phyloP scores from a whole-genome alignment of 768 basidiomycete genomes.

The Serendipita sp. region DNA sequence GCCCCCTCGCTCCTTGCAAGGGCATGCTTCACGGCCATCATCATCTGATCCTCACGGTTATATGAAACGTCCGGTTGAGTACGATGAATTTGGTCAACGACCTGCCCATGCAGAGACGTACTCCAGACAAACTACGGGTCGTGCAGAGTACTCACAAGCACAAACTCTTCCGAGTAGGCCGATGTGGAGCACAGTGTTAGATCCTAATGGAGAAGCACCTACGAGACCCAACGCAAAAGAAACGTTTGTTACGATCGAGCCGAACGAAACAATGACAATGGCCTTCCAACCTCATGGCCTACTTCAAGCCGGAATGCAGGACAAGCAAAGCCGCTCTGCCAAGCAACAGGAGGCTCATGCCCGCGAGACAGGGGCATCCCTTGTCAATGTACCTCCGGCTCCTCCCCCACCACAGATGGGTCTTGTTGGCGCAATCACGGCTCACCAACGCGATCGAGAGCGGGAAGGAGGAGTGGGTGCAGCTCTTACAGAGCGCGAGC shows the following conservation, averaged over 20 bases:
- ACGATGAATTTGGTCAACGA: conserved; percentile 35
- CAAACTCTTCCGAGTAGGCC: conserved; percentile 2
- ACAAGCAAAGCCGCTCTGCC: conserved; percentile 90
- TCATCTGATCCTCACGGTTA: not conserved
- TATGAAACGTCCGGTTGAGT: conserved; percentile 23
- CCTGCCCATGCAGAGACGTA: conserved; percentile 9
- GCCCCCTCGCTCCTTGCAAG: not conserved
- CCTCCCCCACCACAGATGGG: conserved; percentile 92
- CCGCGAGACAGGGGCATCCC: conserved; percentile 74
- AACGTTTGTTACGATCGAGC: conserved; percentile 54
- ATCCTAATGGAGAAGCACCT: conserved; percentile 39
- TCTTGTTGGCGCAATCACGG: conserved; percentile 87
- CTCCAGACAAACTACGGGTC: not conserved
- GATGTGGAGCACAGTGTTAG: conserved; percentile 83
- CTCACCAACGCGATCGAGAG: conserved; percentile 85
- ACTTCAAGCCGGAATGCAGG: conserved; percentile 86
- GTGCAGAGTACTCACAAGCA: not conserved
- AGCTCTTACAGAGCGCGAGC: conserved; percentile 84
- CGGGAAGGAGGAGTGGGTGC: conserved; percentile 93
- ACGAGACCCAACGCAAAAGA: conserved; percentile 24
- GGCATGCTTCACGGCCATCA: not conserved
- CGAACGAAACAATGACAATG: conserved; percentile 67
- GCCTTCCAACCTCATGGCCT: conserved; percentile 91
- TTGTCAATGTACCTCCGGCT: conserved; percentile 91
- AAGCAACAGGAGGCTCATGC: conserved; percentile 90